Evolutionary conservation across 345 rosid genomes (phyloP).

Genomic region (Ceriops decandra): DNA sequence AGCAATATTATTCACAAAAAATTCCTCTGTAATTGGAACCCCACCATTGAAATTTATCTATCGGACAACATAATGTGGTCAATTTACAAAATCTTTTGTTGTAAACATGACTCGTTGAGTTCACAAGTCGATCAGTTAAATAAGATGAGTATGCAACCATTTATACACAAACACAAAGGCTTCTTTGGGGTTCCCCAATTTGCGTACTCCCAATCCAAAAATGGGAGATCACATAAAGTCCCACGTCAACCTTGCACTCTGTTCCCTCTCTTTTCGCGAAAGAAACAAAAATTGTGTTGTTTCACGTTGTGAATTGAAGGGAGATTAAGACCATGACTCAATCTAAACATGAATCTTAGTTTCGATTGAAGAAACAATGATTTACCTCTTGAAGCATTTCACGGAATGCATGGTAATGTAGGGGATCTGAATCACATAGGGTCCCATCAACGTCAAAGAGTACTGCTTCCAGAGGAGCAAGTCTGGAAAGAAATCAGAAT

Average conservation of each 20-base stretch:
- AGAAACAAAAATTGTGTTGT: too few relatives aligned
- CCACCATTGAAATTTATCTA: constrained; percentile 93
- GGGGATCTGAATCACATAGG: constrained; percentile 90
- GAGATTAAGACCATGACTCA: too few relatives aligned
- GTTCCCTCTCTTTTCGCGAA: too few relatives aligned
- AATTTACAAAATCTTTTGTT: background rate
- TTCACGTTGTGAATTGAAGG: too few relatives aligned
- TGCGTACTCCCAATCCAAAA: too few relatives aligned
- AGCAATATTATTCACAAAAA: constrained; percentile 57
- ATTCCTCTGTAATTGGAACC: constrained; percentile 75
- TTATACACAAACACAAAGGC: too few relatives aligned
- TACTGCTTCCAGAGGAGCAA: constrained; percentile 76
- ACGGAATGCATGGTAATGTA: constrained; percentile 60
- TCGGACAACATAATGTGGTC: background rate
- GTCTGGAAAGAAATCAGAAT: constrained; percentile 53
- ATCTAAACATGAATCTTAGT: too few relatives aligned
- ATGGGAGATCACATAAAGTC: too few relatives aligned
- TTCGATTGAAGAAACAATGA: background rate
- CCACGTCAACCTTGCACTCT: too few relatives aligned
- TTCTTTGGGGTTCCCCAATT: too few relatives aligned
- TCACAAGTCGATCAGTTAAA: background rate
- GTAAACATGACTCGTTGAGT: background rate
- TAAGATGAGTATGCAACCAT: background rate
- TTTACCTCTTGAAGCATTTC: constrained; percentile 75
- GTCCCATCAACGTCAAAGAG: constrained; percentile 96